Base-by-base conservation (phyloP, 805 yeast species). In the Yamadazyma ubonensis region DNA sequence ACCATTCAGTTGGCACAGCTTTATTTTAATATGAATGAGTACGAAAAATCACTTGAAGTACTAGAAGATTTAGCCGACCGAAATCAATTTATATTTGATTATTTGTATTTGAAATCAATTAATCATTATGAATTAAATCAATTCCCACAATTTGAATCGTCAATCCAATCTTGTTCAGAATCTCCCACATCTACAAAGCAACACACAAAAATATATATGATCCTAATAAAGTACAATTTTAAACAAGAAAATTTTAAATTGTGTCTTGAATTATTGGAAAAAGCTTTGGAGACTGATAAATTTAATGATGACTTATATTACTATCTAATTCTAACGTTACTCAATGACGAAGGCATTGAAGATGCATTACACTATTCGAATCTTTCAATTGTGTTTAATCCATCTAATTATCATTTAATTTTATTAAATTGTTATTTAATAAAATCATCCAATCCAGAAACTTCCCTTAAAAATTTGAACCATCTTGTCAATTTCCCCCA, bases 341-440 rank as follows among this genome's bases (percentile, higher is more conserved):
- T 45, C 9, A 27, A 39, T 28, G 15, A 32, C 7, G 22, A 36
- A 2, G 9, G 28, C n/a, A 9, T 17, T 11, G 41, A 33, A 3
- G 40, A 39, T 7, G 45, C 46, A 8, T 21, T 28, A 6, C 15
- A 25, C 16, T 39, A 29, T 19, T 42, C 46, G 10, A 29, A 26
- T n/a, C 37, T 33, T 11, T 28, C 43, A n/a, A 23, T 42, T 10
- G 12, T 32, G 9, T 38, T 45, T 8, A 22, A 39, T n/a, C 41
- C 36, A 3, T 34, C 39, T 10, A 25, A 42, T 20, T 45, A 45
- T 22, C 29, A 45, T 8, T 18, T 45, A 3, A 21, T 42, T 8
- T 11, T 45, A 7, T 16, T 45, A 7, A 29, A 40, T 25, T 15
- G 36, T 1, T 42, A 25, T 19, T 18, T 38, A 6, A 8, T 32